These are phyloP conservation scores for Trichoderma reesei DNA, from an alignment of 495 filamentous ascomycete genomes.

Conservation along the genomic window DNA sequence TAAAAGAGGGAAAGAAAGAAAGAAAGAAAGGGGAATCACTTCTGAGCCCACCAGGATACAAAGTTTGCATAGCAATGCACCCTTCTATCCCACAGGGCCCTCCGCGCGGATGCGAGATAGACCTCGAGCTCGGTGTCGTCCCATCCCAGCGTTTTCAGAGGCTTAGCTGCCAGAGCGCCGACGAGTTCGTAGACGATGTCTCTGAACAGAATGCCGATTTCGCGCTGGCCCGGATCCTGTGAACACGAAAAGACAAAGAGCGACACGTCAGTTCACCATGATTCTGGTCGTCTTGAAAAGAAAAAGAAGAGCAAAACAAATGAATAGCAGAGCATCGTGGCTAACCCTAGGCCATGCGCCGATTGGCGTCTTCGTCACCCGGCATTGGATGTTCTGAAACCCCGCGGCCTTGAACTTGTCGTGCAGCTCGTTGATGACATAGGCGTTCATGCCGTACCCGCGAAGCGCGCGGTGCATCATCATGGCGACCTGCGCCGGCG, in stretches of 20 bases:
- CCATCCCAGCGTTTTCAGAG: neutral
- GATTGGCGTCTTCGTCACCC: constrained; percentile 23
- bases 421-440: constrained; percentile 40
- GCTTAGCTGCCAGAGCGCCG: neutral
- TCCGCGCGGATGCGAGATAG: neutral
- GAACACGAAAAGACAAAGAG: no score
- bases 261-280: neutral
- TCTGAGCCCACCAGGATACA: constrained; percentile 1
- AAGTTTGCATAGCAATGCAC: constrained; percentile 1
- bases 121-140: neutral
- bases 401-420: constrained; percentile 45
- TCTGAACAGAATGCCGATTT: neutral
- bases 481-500: neutral
- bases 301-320: no score
- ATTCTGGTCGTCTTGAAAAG: no score
- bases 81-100: neutral
- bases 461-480: constrained; percentile 27
- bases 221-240: neutral
- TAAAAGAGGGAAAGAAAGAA: neutral
- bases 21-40: neutral
- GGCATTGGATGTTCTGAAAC: constrained; percentile 45
- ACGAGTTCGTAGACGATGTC: neutral
- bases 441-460: constrained; percentile 38
- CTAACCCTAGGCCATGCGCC: neutral
- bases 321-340: neutral